Percentiles rank a stretch among this genome's conserved stretches.
These are phyloP conservation scores for Candida glucosophila DNA, from an alignment of 1,139 yeast species.

Conservation along the genomic window DNA sequence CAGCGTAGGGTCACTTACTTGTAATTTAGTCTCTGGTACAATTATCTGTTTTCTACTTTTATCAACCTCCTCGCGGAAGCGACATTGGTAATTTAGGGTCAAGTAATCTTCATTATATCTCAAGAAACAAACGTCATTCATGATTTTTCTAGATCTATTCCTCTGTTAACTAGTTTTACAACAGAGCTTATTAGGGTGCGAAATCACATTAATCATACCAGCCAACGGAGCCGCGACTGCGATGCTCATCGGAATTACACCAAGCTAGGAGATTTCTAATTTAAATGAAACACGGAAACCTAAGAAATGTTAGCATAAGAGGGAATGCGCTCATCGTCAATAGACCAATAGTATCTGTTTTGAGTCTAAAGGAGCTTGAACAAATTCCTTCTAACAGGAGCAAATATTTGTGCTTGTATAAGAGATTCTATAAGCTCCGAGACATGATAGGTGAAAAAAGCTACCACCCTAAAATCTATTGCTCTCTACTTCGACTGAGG, in stretches of 20 bases:
- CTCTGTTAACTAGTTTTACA: too few relatives aligned
- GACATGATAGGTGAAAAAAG: slow-evolving; percentile 13
- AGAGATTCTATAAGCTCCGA: slow-evolving; percentile 24
- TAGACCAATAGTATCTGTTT: slow-evolving; percentile 5
- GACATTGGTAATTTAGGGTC: slow-evolving; percentile 6
- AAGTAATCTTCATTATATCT: slow-evolving; percentile 9
- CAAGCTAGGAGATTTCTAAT: too few relatives aligned
- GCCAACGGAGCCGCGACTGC: too few relatives aligned
- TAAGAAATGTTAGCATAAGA: too few relatives aligned
- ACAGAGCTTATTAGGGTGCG: too few relatives aligned
- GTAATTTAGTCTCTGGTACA: slow-evolving; percentile 7
- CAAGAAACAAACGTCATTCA: too few relatives aligned
- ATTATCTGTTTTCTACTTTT: slow-evolving; percentile 3
- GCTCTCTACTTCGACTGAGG: slow-evolving; percentile 16
- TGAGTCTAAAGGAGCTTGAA: slow-evolving; percentile 6
- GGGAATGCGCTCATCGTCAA: slow-evolving; percentile 3
- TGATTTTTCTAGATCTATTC: too few relatives aligned
- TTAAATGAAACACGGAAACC: too few relatives aligned
- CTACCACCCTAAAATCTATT: slow-evolving; percentile 10
- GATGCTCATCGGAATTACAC: too few relatives aligned
- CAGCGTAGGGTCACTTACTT: slow-evolving; percentile 9
- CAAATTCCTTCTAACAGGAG: slow-evolving; percentile 7
- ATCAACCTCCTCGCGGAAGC: slow-evolving; percentile 1
- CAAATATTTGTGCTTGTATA: slow-evolving; percentile 17
- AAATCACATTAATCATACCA: too few relatives aligned